Base-by-base conservation (phyloP, 2,329 filamentous ascomycete genomes). In the Verticillium albo-atrum region DNA sequence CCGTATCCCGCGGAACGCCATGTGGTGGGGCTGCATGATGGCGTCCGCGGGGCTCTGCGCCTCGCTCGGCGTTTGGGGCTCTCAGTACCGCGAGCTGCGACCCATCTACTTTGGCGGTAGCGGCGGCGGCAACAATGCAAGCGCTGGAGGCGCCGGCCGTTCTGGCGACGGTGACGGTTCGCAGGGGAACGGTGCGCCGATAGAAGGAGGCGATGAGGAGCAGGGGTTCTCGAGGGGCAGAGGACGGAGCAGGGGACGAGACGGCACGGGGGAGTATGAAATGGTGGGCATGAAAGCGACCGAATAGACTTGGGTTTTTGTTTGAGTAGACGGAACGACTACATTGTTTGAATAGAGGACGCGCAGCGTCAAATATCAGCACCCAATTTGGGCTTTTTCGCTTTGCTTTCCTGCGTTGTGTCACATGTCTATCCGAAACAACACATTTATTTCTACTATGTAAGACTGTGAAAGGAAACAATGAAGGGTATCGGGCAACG, bases 31-130 rank as follows among this genome's bases (percentile, higher is more conserved):
- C 60, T 75, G 80, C 64, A 83, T 85, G 80, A 65, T 71, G 12
- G 69, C 67, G 15, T 83, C 82, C 2, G 75, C 77, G 47, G 75
- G 72, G 4, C 58, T 79, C 3, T 76, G 77, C 30, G 74, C 82
- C 9, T 84, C 79, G 54, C 78, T 95, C 2, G 93, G 91, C 4
- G 89, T 96, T 37, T 98, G 94, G 91, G 91, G 89, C 3, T 98
- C 94, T 71, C 91, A 89, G 69, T 96, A 92, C 81, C 83, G 94
- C 62, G 95, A 99, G 75, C 77, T 99, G 59, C 83, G 87, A 68
- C 94, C 95, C 12, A 96, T 98, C 67, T 89, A 85, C 61, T 97
- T 98, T 70, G 92, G 92, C 23, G 89, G 89, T 7, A 74, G 73
- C 37, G 70, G 75, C 52, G 70, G 70, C n/a, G 65, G 54, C 56